Conservation (phyloP, 2,329 filamentous ascomycete genomes). For the Penicillium sp. region DNA sequence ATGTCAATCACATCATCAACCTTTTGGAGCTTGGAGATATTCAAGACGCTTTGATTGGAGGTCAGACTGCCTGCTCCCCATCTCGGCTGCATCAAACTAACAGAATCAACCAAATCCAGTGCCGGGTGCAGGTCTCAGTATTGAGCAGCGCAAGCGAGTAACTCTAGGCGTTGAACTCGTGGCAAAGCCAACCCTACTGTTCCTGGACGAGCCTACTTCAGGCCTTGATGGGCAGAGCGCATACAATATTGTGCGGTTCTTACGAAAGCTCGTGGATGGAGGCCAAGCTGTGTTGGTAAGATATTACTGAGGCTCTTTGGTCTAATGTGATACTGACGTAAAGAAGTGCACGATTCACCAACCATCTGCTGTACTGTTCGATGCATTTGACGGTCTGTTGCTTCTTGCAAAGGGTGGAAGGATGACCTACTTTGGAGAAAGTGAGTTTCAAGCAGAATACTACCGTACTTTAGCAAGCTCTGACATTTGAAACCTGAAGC, state of each 20-base stretch:
- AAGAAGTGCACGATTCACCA: constrained; percentile 64
- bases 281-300: constrained; percentile 66
- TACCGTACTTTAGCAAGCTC: not conserved
- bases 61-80: constrained; percentile 16
- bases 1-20: constrained; percentile 65
- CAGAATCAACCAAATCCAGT: constrained; percentile 22
- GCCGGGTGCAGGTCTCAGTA: constrained; percentile 60
- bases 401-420: constrained; percentile 66
- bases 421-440: constrained; percentile 67
- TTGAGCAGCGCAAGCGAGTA: constrained; percentile 67
- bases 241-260: constrained; percentile 57
- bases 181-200: constrained; percentile 62
- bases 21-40: constrained; percentile 66
- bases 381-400: constrained; percentile 66
- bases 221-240: constrained; percentile 69
- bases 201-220: constrained; percentile 63
- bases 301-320: not conserved
- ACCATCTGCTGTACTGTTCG: constrained; percentile 66
- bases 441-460: constrained; percentile 18
- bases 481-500: constrained; percentile 17
- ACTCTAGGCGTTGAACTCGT: constrained; percentile 63
- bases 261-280: constrained; percentile 65
- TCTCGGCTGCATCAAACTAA: not conserved
- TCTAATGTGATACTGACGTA: not conserved
- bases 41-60: constrained; percentile 63